Base-by-base conservation (phyloP, 371 early-diverging fungal genomes). In the Fennellomyces sp. region DNA sequence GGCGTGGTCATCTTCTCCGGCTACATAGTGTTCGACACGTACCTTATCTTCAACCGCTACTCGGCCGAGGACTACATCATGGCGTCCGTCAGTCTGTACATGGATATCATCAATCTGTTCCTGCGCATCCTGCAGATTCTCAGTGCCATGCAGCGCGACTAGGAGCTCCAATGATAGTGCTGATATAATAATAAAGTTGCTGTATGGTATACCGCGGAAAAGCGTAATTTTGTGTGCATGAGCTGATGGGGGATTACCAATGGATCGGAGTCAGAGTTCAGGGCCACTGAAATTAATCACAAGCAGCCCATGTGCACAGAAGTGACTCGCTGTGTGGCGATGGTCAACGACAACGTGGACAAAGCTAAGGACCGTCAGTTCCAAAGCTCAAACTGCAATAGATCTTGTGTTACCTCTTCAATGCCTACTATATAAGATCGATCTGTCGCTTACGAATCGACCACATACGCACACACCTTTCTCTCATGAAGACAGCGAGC, bases 31-130 rank as follows among this genome's bases (percentile, higher is more conserved):
- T 90, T 84, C 56, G 94, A 84, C 28, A 93, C 93, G 1, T 82
- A 84, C 42, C 63, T 82, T 60, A 83, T 94, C 19, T 88, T 91
- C 72, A 79, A 84, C 69, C 74, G 80, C 11, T 69, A 88, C 21
- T 80, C 80, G 6, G 84, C 89, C n/a, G 94, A 94, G 42, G 92
- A 93, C 51, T 93, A 91, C 61, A 86, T 92, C 17, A 58, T 86
- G 52, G 92, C 89, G n/a, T 76, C 86, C n/a, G 71, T 89, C 35
- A 81, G 84, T 35, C 78, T 94, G 30, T 94, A 94, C 63, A 74
- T 94, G 55, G 94, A 94, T 64, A 61, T 94, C 11, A 70, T 94
- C 70, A 94, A 94, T 63, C 76, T 94, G 58, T 94, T 94, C 75
- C 42, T 94, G 29, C 80, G 83, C 33, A 81, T 93, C 36, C 72